Evolutionary conservation across 2,329 filamentous ascomycete species (phyloP).

Genomic region (Sordariomycetes sp.): DNA sequence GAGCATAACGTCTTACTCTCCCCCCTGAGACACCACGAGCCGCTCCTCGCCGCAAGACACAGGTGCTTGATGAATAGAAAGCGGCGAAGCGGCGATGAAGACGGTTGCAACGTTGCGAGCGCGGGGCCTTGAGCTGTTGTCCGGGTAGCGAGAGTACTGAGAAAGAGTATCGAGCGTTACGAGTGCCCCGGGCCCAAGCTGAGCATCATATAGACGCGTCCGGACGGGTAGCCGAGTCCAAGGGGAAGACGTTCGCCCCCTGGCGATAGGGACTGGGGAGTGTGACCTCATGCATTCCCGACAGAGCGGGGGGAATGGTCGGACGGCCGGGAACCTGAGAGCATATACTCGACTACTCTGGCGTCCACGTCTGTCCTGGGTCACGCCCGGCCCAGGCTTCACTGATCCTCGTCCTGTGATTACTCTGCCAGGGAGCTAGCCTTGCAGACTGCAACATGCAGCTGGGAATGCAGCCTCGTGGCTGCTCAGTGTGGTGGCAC

Average conservation of each 20-base stretch:
- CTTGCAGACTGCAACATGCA: not conserved
- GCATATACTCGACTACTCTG: no score
- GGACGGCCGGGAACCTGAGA: no score
- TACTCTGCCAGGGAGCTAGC: not conserved
- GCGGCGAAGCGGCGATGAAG: constrained; percentile 12
- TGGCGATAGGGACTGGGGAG: no score
- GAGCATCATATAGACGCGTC: constrained; percentile 16
- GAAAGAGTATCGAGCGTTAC: constrained; percentile 32
- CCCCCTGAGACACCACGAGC: no score
- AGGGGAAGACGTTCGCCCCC: no score
- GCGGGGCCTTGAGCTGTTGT: not conserved
- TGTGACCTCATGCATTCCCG: no score
- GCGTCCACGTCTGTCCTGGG: no score
- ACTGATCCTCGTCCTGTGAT: not conserved
- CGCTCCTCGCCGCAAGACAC: constrained; percentile 15
- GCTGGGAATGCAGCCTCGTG: not conserved
- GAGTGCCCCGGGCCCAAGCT: constrained; percentile 24
- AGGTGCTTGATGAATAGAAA: constrained; percentile 12
- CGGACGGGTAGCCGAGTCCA: not conserved
- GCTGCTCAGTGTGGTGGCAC: not conserved
- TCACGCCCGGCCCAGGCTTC: no score
- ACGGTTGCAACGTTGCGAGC: not conserved
- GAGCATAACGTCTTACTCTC: no score
- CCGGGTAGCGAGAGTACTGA: constrained; percentile 16
- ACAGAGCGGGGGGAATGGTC: no score